These are phyloP conservation scores for Punctularia strigosozonata DNA, from an alignment of 768 basidiomycete genomes.

Conservation along the genomic window DNA sequence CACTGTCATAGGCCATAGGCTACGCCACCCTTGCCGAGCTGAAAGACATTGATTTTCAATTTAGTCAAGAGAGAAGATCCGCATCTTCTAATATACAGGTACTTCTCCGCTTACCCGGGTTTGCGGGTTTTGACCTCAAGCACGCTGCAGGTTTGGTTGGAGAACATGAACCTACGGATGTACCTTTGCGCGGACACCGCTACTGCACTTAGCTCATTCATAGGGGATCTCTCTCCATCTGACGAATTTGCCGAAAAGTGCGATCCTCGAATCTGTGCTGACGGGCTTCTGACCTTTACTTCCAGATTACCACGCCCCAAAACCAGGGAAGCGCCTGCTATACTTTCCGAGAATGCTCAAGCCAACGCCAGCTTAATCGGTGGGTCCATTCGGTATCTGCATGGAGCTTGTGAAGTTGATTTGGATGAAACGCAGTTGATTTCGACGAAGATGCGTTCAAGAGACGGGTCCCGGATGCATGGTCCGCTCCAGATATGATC, in stretches of 20 bases:
- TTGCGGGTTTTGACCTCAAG: conserved; percentile 1
- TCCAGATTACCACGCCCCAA: no score
- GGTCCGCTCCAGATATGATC: conserved; percentile 78
- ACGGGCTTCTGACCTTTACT: no score
- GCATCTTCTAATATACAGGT: conserved; percentile 6
- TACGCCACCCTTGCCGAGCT: conserved; percentile 62
- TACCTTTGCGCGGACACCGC: conserved; percentile 76
- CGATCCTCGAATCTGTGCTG: no score
- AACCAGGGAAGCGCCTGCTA: no score
- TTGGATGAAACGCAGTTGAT: conserved; percentile 44
- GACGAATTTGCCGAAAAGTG: no score
- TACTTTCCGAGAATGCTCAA: no score
- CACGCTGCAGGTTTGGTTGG: conserved; percentile 37
- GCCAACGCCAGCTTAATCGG: no score
- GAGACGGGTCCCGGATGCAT: conserved; percentile 61
- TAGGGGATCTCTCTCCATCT: conserved; percentile 38
- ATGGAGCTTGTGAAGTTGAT: no score
- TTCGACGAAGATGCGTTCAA: conserved; percentile 80
- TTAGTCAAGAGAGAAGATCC: conserved; percentile 26
- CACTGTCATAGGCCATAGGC: conserved; percentile 54
- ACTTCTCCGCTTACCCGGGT: neutral
- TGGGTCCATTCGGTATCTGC: no score
- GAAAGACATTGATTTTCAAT: conserved; percentile 31
- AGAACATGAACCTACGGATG: conserved; percentile 39
- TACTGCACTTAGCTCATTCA: conserved; percentile 42